phyloP scores from a whole-genome alignment of 2,329 filamentous ascomycete species.

The Alternaria tenuissima region DNA sequence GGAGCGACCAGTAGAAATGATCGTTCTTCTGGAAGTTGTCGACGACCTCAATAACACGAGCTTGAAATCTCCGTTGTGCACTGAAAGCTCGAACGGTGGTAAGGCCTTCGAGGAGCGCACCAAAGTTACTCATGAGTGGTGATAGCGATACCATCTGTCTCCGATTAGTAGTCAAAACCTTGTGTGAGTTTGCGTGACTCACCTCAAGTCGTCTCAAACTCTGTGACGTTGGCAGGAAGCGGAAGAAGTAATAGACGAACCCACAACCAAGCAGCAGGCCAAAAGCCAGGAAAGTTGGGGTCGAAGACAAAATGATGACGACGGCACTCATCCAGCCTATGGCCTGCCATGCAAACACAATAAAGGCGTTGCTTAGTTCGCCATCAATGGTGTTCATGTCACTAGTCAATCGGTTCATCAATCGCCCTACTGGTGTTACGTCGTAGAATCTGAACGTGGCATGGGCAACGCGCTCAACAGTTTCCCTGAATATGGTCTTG shows the following conservation, averaged over 20 bases:
- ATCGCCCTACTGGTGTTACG: slow-evolving; percentile 82
- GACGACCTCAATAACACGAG: slow-evolving; percentile 79
- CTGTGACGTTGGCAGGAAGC: slow-evolving; percentile 84
- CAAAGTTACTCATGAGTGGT: slow-evolving; percentile 91
- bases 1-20: slow-evolving; percentile 90
- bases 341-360: slow-evolving; percentile 72
- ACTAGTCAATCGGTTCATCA: slow-evolving; percentile 92
- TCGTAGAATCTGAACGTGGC: slow-evolving; percentile 93
- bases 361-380: slow-evolving; percentile 78
- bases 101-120: slow-evolving; percentile 82
- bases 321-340: slow-evolving; percentile 78
- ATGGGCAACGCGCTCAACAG: slow-evolving; percentile 76
- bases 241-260: slow-evolving; percentile 77
- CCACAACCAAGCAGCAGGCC: slow-evolving; percentile 71
- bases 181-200: slow-evolving; percentile 9
- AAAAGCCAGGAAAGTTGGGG: slow-evolving; percentile 78
- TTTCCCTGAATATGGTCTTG: slow-evolving; percentile 75
- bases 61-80: slow-evolving; percentile 80
- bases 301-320: slow-evolving; percentile 79
- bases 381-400: slow-evolving; percentile 92
- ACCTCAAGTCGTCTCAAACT: slow-evolving; percentile 79
- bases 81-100: slow-evolving; percentile 87
- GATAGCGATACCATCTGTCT: slow-evolving; percentile 79
- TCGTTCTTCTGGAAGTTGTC: slow-evolving; percentile 94
- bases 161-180: slow-evolving; percentile 12